A percentile compares a stretch with the other conserved stretches of the same genome.
phyloP scores from a whole-genome alignment of 306 rosid genomes.

The Cucurbita argyrosperma region DNA sequence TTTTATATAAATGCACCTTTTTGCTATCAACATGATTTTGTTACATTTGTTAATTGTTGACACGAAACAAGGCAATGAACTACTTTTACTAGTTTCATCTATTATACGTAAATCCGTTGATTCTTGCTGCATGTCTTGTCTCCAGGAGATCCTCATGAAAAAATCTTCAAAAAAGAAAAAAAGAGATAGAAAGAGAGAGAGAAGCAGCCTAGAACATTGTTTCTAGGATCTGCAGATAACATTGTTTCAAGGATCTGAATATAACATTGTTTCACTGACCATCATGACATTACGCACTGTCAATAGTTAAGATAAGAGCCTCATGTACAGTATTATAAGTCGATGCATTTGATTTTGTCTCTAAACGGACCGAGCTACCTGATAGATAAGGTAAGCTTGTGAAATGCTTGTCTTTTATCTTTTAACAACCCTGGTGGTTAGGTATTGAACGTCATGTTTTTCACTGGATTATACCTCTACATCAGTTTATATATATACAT shows the following conservation, averaged over 20 bases:
- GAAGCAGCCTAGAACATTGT: not conserved
- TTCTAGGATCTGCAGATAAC: not conserved
- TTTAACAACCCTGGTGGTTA: not conserved
- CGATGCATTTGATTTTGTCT: not conserved
- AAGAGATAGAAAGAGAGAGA: not conserved
- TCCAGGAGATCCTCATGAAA: not conserved
- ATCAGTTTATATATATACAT: not conserved
- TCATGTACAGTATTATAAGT: not conserved
- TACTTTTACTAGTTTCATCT: not conserved
- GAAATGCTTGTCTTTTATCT: not conserved
- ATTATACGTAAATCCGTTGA: not conserved
- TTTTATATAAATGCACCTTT: not conserved
- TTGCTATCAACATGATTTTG: not conserved
- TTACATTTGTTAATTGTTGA: not conserved
- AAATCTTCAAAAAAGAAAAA: not conserved
- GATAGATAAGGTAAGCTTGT: not conserved
- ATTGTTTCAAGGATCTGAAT: not conserved
- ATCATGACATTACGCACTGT: conserved; percentile 1
- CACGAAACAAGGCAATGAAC: not conserved
- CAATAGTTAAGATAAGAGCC: not conserved
- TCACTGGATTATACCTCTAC: not conserved
- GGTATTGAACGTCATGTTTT: not conserved
- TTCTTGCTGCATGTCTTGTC: not conserved
- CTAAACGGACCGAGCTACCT: not conserved
- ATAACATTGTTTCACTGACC: not conserved